Evolutionary conservation across 2,329 filamentous ascomycete genomes (phyloP).

Genomic region (Colletotrichum incanum): DNA sequence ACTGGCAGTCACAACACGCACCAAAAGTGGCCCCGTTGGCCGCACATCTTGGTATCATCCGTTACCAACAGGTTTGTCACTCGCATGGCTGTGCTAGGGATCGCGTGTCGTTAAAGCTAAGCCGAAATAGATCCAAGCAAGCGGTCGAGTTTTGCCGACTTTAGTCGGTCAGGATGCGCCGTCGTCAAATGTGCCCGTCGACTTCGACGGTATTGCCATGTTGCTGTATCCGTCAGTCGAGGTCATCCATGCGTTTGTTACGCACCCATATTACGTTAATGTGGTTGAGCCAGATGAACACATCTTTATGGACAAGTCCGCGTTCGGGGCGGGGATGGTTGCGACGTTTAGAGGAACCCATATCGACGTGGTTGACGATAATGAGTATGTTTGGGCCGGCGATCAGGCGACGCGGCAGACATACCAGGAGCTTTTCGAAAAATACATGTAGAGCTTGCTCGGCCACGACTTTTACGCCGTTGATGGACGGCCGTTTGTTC

Average conservation of each 20-base stretch:
- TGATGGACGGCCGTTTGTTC: too few species aligned
- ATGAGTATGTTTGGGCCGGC: slow-evolving; percentile 47
- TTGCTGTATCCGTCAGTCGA: slow-evolving; percentile 48
- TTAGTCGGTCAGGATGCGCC: slow-evolving; percentile 46
- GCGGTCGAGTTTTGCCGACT: slow-evolving; percentile 31
- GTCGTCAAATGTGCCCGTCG: slow-evolving; percentile 43
- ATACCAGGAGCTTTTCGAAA: slow-evolving; percentile 47
- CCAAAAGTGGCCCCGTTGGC: slow-evolving; percentile 50
- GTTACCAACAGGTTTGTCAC: slow-evolving; percentile 49
- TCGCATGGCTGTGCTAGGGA: background rate
- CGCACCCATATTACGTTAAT: slow-evolving; percentile 49
- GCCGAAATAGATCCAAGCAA: background rate
- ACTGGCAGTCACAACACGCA: slow-evolving; percentile 51
- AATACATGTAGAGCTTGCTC: slow-evolving; percentile 2
- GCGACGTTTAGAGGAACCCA: slow-evolving; percentile 47
- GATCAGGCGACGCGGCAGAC: slow-evolving; percentile 38
- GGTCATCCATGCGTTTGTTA: slow-evolving; percentile 45
- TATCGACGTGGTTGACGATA: slow-evolving; percentile 47
- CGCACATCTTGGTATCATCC: slow-evolving; percentile 47
- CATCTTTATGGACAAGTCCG: slow-evolving; percentile 50
- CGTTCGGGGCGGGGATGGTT: slow-evolving; percentile 49
- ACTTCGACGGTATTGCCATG: slow-evolving; percentile 51
- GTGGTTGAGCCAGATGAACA: slow-evolving; percentile 51
- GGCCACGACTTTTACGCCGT: too few species aligned
- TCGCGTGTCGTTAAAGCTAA: slow-evolving; percentile 14